phyloP scores from a whole-genome alignment of 768 basidiomycete genomes.

The Royoungia palumana region DNA sequence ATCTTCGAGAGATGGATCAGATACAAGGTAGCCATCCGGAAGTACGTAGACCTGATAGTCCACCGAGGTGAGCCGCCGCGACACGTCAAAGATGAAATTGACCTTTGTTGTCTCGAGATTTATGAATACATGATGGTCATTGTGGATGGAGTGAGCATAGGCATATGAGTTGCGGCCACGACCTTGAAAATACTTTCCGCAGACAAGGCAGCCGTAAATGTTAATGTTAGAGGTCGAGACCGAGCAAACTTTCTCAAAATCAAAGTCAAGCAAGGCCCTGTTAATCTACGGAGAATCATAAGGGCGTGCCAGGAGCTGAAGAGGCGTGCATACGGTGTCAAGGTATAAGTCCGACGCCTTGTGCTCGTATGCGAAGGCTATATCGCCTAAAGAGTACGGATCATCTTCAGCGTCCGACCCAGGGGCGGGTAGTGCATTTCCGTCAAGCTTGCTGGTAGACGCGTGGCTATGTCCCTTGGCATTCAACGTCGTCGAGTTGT shows the following conservation, averaged over 20 bases:
- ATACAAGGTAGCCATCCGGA: constrained; percentile 94
- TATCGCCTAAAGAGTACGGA: constrained; percentile 26
- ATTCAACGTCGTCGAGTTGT: not conserved
- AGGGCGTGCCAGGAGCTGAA: constrained; percentile 12
- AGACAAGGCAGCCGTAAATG: constrained; percentile 95
- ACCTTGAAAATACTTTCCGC: constrained; percentile 98
- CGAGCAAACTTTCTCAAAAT: constrained; percentile 98
- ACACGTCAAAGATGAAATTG: constrained; percentile 16
- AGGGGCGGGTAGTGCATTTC: constrained; percentile 26
- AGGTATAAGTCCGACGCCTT: constrained; percentile 85
- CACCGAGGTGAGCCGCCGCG: constrained; percentile 13
- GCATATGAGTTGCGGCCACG: constrained; percentile 91
- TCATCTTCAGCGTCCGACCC: constrained; percentile 24
- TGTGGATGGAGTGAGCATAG: constrained; percentile 94
- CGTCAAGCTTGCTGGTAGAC: constrained; percentile 22
- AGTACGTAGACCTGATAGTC: constrained; percentile 83
- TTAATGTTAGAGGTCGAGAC: constrained; percentile 96
- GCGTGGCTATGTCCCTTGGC: constrained; percentile 29
- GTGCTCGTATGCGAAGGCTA: constrained; percentile 24
- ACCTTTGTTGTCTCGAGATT: constrained; percentile 91
- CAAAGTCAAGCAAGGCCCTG: constrained; percentile 88
- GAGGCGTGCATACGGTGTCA: constrained; percentile 68
- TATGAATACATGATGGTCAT: constrained; percentile 98
- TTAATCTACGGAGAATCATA: constrained; percentile 64
- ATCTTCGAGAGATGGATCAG: constrained; percentile 95